phyloP scores from a whole-genome alignment of 257 asterid species.

The Plantago major region DNA sequence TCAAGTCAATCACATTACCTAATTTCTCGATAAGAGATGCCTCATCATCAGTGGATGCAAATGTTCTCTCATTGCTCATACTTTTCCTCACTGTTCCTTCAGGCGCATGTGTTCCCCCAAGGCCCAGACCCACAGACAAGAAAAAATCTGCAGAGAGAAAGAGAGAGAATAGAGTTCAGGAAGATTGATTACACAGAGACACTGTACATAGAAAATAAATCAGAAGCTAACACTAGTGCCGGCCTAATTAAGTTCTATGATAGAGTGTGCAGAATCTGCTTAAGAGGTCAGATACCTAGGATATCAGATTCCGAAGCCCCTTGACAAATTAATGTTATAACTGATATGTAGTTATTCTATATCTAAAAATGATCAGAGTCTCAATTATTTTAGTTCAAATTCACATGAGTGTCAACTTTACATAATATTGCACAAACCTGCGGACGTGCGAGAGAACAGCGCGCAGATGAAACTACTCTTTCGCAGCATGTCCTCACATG shows the following conservation, averaged over 20 bases:
- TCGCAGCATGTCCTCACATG: slow-evolving; percentile 83
- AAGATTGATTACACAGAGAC: neutral
- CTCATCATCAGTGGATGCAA: slow-evolving; percentile 73
- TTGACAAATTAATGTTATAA: slow-evolving; percentile 6
- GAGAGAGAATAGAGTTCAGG: slow-evolving; percentile 19
- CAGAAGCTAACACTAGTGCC: neutral
- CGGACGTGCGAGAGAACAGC: slow-evolving; percentile 79
- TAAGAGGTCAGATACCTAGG: slow-evolving; percentile 2
- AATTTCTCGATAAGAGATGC: slow-evolving; percentile 54
- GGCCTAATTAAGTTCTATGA: slow-evolving; percentile 1
- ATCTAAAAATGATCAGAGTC: neutral
- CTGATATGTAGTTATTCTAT: neutral
- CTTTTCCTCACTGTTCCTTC: slow-evolving; percentile 63
- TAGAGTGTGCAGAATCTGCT: neutral
- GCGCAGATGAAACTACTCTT: slow-evolving; percentile 72
- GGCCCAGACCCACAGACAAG: slow-evolving; percentile 82
- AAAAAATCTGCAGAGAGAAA: slow-evolving; percentile 64
- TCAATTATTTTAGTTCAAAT: no score
- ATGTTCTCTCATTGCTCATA: slow-evolving; percentile 90
- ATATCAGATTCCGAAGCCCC: slow-evolving; percentile 3
- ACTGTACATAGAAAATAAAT: neutral
- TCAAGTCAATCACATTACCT: slow-evolving; percentile 37
- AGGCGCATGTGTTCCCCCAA: slow-evolving; percentile 86
- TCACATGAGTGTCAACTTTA: slow-evolving; percentile 1
- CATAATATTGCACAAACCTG: slow-evolving; percentile 50